Conservation (phyloP, 305 asterid genomes). For the Plantago coronopus region DNA sequence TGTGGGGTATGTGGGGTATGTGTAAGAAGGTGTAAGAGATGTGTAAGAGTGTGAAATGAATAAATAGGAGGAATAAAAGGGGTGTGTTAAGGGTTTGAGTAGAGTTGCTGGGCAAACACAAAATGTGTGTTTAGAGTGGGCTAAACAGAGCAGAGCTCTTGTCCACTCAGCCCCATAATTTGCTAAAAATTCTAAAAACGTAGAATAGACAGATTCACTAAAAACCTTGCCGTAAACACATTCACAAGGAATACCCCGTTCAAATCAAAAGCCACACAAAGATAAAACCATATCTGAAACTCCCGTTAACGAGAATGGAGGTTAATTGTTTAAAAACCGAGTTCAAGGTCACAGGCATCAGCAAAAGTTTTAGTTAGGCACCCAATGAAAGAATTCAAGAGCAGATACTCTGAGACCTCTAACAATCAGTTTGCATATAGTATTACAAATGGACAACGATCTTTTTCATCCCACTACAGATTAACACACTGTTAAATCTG, state of each 20-base stretch:
- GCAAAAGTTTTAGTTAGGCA: neutral
- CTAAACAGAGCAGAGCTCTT: too few relatives aligned
- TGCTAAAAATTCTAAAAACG: conserved; percentile 2
- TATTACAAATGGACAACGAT: neutral
- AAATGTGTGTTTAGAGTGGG: too few relatives aligned
- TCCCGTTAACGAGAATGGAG: neutral
- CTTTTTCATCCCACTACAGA: neutral
- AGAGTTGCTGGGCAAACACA: too few relatives aligned
- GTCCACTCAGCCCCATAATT: too few relatives aligned
- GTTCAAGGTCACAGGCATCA: conserved; percentile 2
- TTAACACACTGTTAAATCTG: conserved; percentile 5
- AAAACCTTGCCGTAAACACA: neutral
- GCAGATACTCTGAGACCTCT: neutral
- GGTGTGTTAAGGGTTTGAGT: too few relatives aligned
- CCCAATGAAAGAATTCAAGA: neutral
- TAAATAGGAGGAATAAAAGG: too few relatives aligned
- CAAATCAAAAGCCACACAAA: neutral
- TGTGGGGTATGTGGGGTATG: too few relatives aligned
- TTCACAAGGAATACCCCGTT: neutral
- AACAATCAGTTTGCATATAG: neutral
- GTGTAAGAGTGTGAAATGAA: too few relatives aligned
- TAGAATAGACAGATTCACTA: neutral
- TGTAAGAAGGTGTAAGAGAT: too few relatives aligned
- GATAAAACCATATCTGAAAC: conserved; percentile 2
- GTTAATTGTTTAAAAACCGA: neutral